Base-by-base conservation (phyloP, 2,329 filamentous ascomycete species). In the Fusarium acutatum region DNA sequence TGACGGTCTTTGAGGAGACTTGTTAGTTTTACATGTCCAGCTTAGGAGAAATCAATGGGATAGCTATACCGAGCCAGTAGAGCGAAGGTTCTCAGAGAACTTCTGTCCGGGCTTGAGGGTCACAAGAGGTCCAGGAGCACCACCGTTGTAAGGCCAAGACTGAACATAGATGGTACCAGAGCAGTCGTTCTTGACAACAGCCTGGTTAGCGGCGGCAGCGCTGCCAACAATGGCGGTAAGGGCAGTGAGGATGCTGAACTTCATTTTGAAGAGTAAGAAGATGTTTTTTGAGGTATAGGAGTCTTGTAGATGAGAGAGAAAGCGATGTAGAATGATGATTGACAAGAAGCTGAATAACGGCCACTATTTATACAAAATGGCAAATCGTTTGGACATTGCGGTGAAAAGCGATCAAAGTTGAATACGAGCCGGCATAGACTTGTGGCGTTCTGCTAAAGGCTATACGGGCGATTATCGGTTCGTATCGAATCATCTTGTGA, bases 181-280 rank as follows among this genome's bases (percentile, higher is more conserved):
- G 74, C 82, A 84, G 71, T 75, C 77, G 79, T 84, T 84, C 61
- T 74, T 77, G 70, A 84, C 82, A 46, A 79, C 66, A 58, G 82
- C 82, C 56, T 79, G 73, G 64, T 83, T 77, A 68, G 82, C 82
- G 54, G 80, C 78, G 62, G 70, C 77, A 22, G 66, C 66, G 41
- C 50, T 64, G 28, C 71, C 80, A 56, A 81, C 54, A 66, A 83
- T 67, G 76, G 82, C 79, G 63, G 80, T 78, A 72, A 75, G 49
- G 22, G 79, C 71, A 40, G 77, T 30, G 58, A 77, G 30, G 41
- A 78, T 54, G 62, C 56, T 73, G 68, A 77, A 64, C 79, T 81
- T 80, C 80, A 81, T 81, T 46, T 28, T 80, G 76, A 64, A n/a
- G 60, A 52, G 59, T 34, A 6, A n/a, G 22, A n/a, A 26, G 20